These are phyloP conservation scores for Lodderomyces theae DNA, from an alignment of 1,139 yeast genomes.

Conservation along the genomic window DNA sequence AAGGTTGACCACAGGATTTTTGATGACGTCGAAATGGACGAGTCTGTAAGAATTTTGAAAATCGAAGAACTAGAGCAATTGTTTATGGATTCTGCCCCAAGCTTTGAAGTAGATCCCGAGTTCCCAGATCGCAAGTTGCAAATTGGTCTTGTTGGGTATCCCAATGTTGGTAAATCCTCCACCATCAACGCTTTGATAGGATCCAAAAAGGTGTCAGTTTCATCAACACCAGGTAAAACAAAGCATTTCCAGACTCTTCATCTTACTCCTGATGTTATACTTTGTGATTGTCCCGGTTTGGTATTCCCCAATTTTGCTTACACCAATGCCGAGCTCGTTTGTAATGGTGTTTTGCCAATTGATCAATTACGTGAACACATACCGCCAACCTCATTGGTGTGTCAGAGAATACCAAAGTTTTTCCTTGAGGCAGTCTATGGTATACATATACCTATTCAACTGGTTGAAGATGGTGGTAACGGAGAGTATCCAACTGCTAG, in stretches of 20 bases:
- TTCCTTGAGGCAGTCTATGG: constrained; percentile 92
- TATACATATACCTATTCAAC: constrained; percentile 75
- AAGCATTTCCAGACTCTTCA: constrained; percentile 97
- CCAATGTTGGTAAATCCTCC: constrained; percentile 95
- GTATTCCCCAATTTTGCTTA: constrained; percentile 98
- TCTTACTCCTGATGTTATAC: constrained; percentile 74
- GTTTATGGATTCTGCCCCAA: constrained; percentile 78
- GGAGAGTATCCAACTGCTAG: constrained; percentile 82
- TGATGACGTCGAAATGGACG: constrained; percentile 14
- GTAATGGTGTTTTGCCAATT: constrained; percentile 96
- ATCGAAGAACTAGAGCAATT: constrained; percentile 83
- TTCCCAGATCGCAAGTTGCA: constrained; percentile 66
- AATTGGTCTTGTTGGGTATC: constrained; percentile 95
- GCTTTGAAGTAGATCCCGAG: constrained; percentile 52
- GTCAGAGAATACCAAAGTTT: constrained; percentile 84
- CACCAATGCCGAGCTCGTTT: constrained; percentile 93
- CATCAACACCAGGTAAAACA: constrained; percentile 98
- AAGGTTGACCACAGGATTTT: too few species aligned
- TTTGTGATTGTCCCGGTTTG: constrained; percentile 99
- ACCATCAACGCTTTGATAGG: constrained; percentile 95
- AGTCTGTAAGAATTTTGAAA: constrained; percentile 60
- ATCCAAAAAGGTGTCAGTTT: constrained; percentile 93
- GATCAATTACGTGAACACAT: constrained; percentile 93
- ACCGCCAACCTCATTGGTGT: constrained; percentile 86
- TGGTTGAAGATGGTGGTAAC: constrained; percentile 82